Conservation (phyloP, 345 rosid species). For the Mangifera indica region DNA sequence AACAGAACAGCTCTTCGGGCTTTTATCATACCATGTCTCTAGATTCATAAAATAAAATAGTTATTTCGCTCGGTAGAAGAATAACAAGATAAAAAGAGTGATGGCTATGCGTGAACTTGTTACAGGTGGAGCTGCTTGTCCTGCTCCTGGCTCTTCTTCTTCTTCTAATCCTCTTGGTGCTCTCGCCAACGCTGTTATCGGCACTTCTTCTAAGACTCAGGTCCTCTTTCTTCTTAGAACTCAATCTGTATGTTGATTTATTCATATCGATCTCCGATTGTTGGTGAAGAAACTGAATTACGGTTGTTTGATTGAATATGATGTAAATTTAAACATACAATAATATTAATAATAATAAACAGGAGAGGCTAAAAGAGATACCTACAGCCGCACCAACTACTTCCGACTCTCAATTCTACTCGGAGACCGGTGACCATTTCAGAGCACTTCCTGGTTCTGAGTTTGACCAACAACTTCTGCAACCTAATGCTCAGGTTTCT, state of each 20-base stretch:
- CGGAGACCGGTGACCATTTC: slow-evolving; percentile 42
- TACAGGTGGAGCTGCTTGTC: slow-evolving; percentile 94
- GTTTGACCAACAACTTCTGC: slow-evolving; percentile 59
- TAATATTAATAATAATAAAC: slow-evolving; percentile 13
- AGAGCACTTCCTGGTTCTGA: slow-evolving; percentile 86
- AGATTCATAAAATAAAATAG: background rate
- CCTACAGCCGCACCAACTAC: slow-evolving; percentile 51
- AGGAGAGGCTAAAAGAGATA: slow-evolving; percentile 88
- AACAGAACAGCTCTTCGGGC: slow-evolving; percentile 1
- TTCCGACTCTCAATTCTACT: slow-evolving; percentile 49
- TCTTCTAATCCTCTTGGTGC: slow-evolving; percentile 91
- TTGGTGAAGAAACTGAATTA: too few species aligned
- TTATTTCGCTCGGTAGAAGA: background rate
- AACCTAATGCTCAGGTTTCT: slow-evolving; percentile 64
- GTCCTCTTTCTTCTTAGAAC: slow-evolving; percentile 30
- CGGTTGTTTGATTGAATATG: background rate
- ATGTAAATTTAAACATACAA: too few species aligned
- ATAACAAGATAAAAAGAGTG: background rate
- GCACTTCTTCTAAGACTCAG: slow-evolving; percentile 93
- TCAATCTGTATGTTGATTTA: background rate
- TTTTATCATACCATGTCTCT: background rate
- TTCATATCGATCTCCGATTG: slow-evolving; percentile 1
- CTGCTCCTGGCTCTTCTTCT: slow-evolving; percentile 90
- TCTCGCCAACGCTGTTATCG: slow-evolving; percentile 84
- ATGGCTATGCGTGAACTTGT: slow-evolving; percentile 99